A percentile compares a stretch with the other conserved stretches of the same genome.
phyloP scores from a whole-genome alignment of 345 rosid genomes.

The Murraya paniculata region DNA sequence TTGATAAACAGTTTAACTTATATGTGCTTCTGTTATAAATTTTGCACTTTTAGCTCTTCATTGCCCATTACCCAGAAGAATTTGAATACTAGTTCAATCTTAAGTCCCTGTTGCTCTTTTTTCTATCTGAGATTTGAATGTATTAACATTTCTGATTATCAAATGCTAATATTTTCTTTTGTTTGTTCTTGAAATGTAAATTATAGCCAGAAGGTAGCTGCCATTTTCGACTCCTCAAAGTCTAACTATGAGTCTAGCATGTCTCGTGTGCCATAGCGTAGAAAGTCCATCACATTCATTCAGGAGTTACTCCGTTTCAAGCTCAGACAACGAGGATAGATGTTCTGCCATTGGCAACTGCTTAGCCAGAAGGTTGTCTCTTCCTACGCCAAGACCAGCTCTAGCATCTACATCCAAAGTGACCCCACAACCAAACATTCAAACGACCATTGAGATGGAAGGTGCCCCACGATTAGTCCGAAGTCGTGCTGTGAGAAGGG shows the following conservation, averaged over 20 bases:
- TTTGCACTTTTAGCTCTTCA: neutral
- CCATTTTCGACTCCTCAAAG: neutral
- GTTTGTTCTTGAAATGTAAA: neutral
- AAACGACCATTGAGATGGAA: constrained; percentile 32
- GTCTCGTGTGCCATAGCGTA: constrained; percentile 83
- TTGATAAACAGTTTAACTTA: neutral
- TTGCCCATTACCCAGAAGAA: neutral
- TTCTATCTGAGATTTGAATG: neutral
- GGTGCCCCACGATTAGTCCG: constrained; percentile 81
- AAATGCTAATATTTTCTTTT: neutral
- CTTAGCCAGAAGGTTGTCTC: constrained; percentile 56
- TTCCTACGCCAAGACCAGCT: constrained; percentile 57
- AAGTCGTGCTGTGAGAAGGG: constrained; percentile 88
- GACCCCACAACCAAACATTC: constrained; percentile 69
- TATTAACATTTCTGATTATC: neutral
- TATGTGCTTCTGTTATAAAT: neutral
- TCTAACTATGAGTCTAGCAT: constrained; percentile 73
- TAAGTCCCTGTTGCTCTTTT: neutral
- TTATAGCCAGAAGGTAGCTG: constrained; percentile 7
- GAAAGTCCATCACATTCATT: constrained; percentile 95
- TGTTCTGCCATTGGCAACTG: constrained; percentile 76
- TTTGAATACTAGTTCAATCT: neutral
- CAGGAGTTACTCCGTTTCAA: constrained; percentile 89
- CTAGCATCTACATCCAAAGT: constrained; percentile 74
- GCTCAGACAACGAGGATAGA: constrained; percentile 88